Evolutionary conservation across 352 stramenopile genomes (phyloP).

Genomic region (Phytophthora chlamydospora): DNA sequence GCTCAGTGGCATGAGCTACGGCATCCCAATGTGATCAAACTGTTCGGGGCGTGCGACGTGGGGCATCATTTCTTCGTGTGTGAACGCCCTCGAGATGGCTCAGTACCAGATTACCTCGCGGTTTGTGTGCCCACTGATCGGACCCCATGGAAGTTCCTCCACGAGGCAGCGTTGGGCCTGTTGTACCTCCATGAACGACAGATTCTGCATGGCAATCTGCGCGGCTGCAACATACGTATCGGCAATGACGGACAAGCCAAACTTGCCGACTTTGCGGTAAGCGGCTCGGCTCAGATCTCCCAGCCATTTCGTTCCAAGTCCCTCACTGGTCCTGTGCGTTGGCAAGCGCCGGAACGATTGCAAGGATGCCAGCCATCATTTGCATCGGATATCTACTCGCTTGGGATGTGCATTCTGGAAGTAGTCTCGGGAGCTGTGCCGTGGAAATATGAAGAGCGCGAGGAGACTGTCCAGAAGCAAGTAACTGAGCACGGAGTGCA

Average conservation of each 20-base stretch:
- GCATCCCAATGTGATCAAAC: slow-evolving; percentile 22
- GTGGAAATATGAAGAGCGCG: slow-evolving; percentile 8
- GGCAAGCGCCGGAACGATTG: slow-evolving; percentile 9
- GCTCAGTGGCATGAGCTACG: slow-evolving; percentile 15
- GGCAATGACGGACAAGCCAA: slow-evolving; percentile 5
- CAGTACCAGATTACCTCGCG: slow-evolving; percentile 4
- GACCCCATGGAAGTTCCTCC: slow-evolving; percentile 13
- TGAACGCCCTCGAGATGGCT: slow-evolving; percentile 13
- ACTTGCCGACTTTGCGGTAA: slow-evolving; percentile 12
- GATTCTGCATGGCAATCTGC: no score
- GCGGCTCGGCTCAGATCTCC: no score
- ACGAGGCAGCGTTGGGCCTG: slow-evolving; percentile 15
- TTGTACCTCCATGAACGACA: slow-evolving; percentile 14
- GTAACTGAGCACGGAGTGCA: background rate
- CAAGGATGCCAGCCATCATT: background rate
- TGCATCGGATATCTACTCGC: slow-evolving; percentile 18
- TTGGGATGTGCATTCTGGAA: slow-evolving; percentile 28
- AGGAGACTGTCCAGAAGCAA: no score
- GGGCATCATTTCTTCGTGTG: slow-evolving; percentile 17
- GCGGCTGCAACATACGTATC: slow-evolving; percentile 20
- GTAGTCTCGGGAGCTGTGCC: slow-evolving; percentile 3
- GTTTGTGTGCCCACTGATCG: background rate
- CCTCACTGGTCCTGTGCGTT: slow-evolving; percentile 4
- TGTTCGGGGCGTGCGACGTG: slow-evolving; percentile 17
- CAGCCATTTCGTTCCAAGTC: no score